Evolutionary conservation across 75 land plant genomes (phyloP), one percentile per base, ranked within the genome.

Genomic region (Selaginella moellendorffii): DNA sequence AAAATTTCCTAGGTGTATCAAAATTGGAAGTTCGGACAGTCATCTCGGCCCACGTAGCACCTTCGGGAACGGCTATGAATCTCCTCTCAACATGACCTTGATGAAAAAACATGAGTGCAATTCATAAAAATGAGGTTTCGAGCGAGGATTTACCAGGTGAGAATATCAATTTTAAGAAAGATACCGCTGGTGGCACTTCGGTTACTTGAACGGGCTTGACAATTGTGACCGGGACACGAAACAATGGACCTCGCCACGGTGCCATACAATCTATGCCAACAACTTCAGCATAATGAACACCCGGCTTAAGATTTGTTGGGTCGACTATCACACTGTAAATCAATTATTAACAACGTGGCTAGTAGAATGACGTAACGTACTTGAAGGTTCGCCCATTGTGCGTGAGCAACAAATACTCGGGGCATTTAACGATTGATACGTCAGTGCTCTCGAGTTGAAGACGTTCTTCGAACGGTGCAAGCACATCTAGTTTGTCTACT

Each of bases 391-490:
- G 90, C 0, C 98, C 98, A 74, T 88, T 93, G 28, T 85, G 66
- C 31, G 98, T 93, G 30, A 93, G 90, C n/a, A 93, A 81, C 26
- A 93, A 71, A 72, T 83, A 93, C 2, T 85, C 85, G 51, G 98
- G 90, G 65, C 82, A 82, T 59, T 67, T 78, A 25, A 83, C 76
- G 65, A 83, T 77, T 8, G 71, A 62, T 8, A 70, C 31, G 9
- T 78, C 78, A 66, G 66, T 83, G 28, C 83, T 85, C 68, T 70
- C 74, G 28, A 93, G 66, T 31, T 80, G 78, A 36, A 93, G 78
- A 59, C 80, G 78, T 66, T 93, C 98, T 71, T 93, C 98, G 74
- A 93, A 93, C 12, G 96, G 98, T 52, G 85, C 90, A 60, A 89
- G 27, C 28, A 85, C 63, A 1, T 86, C 78, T 54, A 93, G 62